phyloP scores from a whole-genome alignment of 1,284 basidiomycete genomes.

The Afroboletus lepidellus region DNA sequence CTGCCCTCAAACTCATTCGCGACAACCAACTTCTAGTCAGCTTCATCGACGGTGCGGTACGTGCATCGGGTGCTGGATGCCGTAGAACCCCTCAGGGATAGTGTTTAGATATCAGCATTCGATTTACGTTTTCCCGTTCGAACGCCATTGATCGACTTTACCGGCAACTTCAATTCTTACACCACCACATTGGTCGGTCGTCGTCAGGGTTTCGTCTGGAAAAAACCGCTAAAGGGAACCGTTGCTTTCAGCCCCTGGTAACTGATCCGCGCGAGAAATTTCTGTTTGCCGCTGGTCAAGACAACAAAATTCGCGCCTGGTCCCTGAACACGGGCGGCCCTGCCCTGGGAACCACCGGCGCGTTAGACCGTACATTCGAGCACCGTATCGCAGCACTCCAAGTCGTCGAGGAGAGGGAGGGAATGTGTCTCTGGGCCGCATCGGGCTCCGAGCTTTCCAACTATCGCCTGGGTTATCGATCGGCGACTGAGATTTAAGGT shows the following conservation, averaged over 20 bases:
- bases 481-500: neutral
- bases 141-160: constrained; percentile 47
- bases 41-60: constrained; percentile 60
- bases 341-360: constrained; percentile 30
- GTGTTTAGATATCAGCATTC: constrained; percentile 54
- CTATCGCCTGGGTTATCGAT: constrained; percentile 42
- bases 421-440: constrained; percentile 43
- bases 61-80: constrained; percentile 19
- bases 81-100: neutral
- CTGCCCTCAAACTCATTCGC: constrained; percentile 49
- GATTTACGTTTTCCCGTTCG: constrained; percentile 57
- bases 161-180: constrained; percentile 57
- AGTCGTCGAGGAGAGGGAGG: constrained; percentile 38
- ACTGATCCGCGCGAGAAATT: constrained; percentile 60
- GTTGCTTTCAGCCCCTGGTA: constrained; percentile 50
- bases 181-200: constrained; percentile 49
- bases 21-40: constrained; percentile 56
- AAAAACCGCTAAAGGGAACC: neutral
- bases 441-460: constrained; percentile 40
- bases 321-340: constrained; percentile 53
- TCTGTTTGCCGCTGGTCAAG: constrained; percentile 72
- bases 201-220: neutral
- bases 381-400: constrained; percentile 45
- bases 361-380: constrained; percentile 39
- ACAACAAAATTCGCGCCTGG: constrained; percentile 63